Evolutionary conservation across 441 rosid genomes (phyloP), one percentile per base, ranked within the genome.

Genomic region (Populus trichocarpa): DNA sequence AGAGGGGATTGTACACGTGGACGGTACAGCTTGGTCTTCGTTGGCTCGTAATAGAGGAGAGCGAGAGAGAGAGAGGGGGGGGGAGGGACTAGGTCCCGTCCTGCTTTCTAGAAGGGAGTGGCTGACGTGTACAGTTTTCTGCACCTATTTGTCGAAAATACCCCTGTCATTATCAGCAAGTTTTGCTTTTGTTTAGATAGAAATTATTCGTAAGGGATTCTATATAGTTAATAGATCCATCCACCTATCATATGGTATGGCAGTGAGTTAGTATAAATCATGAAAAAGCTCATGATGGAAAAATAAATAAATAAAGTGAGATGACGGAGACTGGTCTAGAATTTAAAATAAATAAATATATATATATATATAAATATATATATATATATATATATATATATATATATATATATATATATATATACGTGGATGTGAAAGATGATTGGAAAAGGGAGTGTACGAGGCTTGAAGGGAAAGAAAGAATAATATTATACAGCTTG

Each of bases 21-120:
- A 63, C 2, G 40, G 22, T 5, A 77, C 79, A 83, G 86, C 88
- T 84, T 12, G 83, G 79, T 85, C 91, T 81, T 79, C 82, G 87
- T 73, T 84, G 91, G 92, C 90, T 82, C 88, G 90, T 86, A 71
- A 63, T 72, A 22, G 59, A 14, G 59, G 59, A 50, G n/a, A 50
- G 59, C 1, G 2, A 38, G 25, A 25, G 25, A 25, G 25, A 25
- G 25, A 25, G 25, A 25, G n/a, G n/a, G 25, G 25, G 1, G 1
- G 25, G 25, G 25, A 25, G 63, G 26, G 32, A 20, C 77, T 65
- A 9, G 77, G 77, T 82, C 84, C 38, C 11, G 11, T 28, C 25
- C 38, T 42, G 36, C 3, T 33, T 81, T 75, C 85, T 80, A 75
- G 86, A 77, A 73, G 69, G 8, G 32, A 40, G 40, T 11, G 22